phyloP scores from a whole-genome alignment of 805 yeast species.

The Cyberlindnera euphorbiae region DNA sequence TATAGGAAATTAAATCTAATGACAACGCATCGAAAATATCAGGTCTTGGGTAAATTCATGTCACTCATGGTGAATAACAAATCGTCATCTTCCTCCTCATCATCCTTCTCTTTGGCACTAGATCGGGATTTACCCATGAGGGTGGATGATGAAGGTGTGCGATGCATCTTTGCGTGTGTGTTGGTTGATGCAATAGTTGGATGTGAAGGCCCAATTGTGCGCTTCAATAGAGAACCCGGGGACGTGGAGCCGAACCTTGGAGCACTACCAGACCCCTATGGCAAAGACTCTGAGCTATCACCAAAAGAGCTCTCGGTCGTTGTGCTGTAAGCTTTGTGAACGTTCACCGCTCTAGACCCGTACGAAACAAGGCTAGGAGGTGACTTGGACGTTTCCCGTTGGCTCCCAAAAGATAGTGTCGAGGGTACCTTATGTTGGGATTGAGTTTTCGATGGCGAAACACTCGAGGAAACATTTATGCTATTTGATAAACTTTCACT shows the following conservation, averaged over 20 bases:
- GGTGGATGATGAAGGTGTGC: conserved; percentile 1
- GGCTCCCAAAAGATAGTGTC: background rate
- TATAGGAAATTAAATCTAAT: no score
- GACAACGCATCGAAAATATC: no score
- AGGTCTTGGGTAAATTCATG: conserved; percentile 43
- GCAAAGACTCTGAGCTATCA: conserved; percentile 21
- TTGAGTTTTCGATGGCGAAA: no score
- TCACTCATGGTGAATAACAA: conserved; percentile 70
- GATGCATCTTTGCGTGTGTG: conserved; percentile 28
- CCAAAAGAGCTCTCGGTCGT: conserved; percentile 12
- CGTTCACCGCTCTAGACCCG: no score
- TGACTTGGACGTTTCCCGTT: conserved; percentile 5
- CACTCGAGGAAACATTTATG: conserved; percentile 16
- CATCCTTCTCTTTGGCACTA: conserved; percentile 26
- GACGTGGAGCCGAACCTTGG: no score
- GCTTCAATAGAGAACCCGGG: conserved; percentile 5
- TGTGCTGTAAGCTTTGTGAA: no score
- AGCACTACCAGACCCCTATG: no score
- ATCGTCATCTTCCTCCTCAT: conserved; percentile 53
- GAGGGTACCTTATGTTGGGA: background rate
- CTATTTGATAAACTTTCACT: conserved; percentile 54
- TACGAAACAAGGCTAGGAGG: conserved; percentile 12
- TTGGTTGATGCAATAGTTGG: conserved; percentile 29
- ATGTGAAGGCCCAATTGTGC: conserved; percentile 26
- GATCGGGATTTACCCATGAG: background rate